Evolutionary conservation across 2,329 filamentous ascomycete species (phyloP), one percentile per base, ranked within the genome.

Genomic region (Cladosporium sphaerospermum): DNA sequence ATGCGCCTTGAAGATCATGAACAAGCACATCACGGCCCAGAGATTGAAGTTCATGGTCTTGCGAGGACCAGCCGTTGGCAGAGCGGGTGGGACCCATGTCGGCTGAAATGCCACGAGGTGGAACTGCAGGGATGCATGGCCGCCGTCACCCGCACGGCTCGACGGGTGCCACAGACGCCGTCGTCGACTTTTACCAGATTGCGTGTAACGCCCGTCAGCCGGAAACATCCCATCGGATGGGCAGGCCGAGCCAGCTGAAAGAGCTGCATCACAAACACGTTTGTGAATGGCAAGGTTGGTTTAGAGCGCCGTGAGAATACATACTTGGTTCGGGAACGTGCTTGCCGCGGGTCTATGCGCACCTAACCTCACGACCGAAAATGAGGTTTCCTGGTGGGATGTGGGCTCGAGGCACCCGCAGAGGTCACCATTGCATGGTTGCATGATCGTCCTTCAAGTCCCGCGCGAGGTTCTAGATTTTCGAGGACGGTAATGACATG

Each of bases 141-240:
- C 11, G 32, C 16, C 48, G 48, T 36, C 48, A 44, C 37, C n/a
- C 48, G 48, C 48, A 51, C 48, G 48, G 48, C 31, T 51, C 48
- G 40, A 43, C 39, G 11, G 18, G 48, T 40, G 48, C 48, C 48
- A 44, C 48, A 51, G 48, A 51, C 39, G 37, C 31, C 48, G 18
- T 36, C 48, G 36, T 18, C 40, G 48, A 44, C n/a, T 51, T 51
- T 51, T 51, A 18, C 48, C 48, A 51, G 23, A 44, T 51, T 51
- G 48, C 45, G 40, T 43, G 14, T 36, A n/a, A 42, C 31, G 37
- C 28, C 47, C 47, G 28, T 28, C 13, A 23, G n/a, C 36, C 36
- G 39, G 34, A 39, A 36, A n/a, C n/a, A 34, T 32, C 18, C 13
- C 16, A 16, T 36, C 19, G 9, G 44, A 18, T 16, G 13, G 16